Evolutionary conservation across 768 basidiomycete species (phyloP).

Genomic region (Suillus discolor): DNA sequence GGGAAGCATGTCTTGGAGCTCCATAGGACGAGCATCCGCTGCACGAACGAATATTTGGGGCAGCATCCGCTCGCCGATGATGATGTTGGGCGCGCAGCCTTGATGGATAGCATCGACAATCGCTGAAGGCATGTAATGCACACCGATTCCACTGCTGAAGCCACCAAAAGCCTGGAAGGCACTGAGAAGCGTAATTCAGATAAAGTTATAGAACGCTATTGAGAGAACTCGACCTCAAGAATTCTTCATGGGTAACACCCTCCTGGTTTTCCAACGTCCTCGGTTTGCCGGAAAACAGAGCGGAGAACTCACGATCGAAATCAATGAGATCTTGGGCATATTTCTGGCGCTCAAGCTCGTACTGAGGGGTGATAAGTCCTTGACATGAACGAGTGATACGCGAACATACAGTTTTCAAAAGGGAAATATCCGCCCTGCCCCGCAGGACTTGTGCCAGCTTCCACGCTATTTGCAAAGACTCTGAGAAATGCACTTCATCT

Average conservation of each 20-base stretch:
- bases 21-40: constrained; percentile 37
- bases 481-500: neutral
- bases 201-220: neutral
- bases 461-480: constrained; percentile 37
- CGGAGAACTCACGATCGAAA: constrained; percentile 67
- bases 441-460: constrained; percentile 48
- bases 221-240: constrained; percentile 31
- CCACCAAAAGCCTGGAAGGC: constrained; percentile 40
- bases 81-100: constrained; percentile 31
- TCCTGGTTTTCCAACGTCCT: constrained; percentile 43
- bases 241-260: constrained; percentile 37
- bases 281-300: constrained; percentile 71
- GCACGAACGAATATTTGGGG: constrained; percentile 38
- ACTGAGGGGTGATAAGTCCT: constrained; percentile 40
- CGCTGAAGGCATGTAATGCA: constrained; percentile 41
- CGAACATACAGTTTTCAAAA: constrained; percentile 45
- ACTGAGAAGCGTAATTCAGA: constrained; percentile 22
- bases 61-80: constrained; percentile 41
- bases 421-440: constrained; percentile 39
- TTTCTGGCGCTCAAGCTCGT: constrained; percentile 66
- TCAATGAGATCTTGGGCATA: constrained; percentile 74
- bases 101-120: constrained; percentile 38
- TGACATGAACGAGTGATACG: neutral
- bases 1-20: constrained; percentile 44
- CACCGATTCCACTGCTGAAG: constrained; percentile 41